Base-by-base conservation (phyloP, 2,329 filamentous ascomycete species). In the Beauveria sp. region DNA sequence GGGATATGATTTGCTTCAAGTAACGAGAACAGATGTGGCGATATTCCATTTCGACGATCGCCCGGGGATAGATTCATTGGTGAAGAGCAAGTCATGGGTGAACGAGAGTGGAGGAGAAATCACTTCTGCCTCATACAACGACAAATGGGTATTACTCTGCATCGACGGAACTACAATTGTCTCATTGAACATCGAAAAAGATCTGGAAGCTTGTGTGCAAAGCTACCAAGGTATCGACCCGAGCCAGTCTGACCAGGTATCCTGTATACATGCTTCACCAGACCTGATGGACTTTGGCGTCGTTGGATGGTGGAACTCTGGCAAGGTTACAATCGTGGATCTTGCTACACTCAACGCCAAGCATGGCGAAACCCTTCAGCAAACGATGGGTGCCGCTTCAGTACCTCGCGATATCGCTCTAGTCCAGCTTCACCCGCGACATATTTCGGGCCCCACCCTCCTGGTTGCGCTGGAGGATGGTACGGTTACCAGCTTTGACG, bases 401-500 rank as follows among this genome's bases (percentile, higher is more conserved):
- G 87, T 97, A 30, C 92, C 94, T 1, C 84, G 93, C 64, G 91
- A 92, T 56, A 81, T 97, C 30, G 84, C 87, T 0, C 81, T 97
- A 8, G 88, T 90, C 5, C 87, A 92, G 63, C 81, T 97, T 4
- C 82, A 97, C 50, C 86, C 87, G 16, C 79, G 80, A 7, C 67
- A 75, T 8, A 61, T 73, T 9, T 74, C 77, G 7, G 83, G 83
- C 0, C 88, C 91, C 0, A 96, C 90, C 0, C 79, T 99, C 0
- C 89, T 99, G 63, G 83, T 96, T 37, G 90, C 93, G 14, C 89
- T 97, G 83, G 91, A 96, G 53, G 93, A 97, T 73, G 94, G 94
- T 4, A 91, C 89, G 63, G 89, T 99, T 1, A 82, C 96, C 55
- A 94, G 89, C 0, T 97, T 92, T 70, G 84, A 85, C 37, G 81